phyloP scores from a whole-genome alignment of 148 eudicot species.

The Beta vulgaris region DNA sequence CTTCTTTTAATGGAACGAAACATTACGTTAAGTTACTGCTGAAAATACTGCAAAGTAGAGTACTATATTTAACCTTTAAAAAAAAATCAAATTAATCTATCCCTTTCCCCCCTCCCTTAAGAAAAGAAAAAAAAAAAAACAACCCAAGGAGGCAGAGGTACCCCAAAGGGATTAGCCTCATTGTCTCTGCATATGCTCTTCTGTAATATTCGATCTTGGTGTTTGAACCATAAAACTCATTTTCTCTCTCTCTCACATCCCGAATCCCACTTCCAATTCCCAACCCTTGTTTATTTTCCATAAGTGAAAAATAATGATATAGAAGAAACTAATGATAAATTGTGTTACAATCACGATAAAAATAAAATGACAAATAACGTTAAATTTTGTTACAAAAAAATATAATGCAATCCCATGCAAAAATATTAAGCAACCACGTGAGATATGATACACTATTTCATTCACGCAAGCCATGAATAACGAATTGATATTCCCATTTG shows the following conservation, averaged over 20 bases:
- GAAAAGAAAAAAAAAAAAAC: background rate
- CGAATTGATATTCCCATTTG: no score
- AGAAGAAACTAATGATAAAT: no score
- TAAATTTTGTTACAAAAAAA: no score
- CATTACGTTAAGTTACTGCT: no score
- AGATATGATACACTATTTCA: no score
- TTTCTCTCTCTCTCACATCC: background rate
- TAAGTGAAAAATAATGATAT: no score
- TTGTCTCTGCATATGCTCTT: background rate
- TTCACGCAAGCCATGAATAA: no score
- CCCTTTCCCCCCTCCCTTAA: background rate
- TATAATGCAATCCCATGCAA: no score
- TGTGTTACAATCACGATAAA: no score
- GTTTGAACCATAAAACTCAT: background rate
- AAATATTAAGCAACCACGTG: no score
- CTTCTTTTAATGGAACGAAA: slow-evolving; percentile 4
- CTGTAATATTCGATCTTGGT: slow-evolving; percentile 19
- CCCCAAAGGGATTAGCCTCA: slow-evolving; percentile 30
- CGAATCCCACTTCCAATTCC: background rate
- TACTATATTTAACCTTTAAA: slow-evolving; percentile 15
- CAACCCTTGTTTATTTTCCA: no score
- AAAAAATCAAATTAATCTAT: background rate
- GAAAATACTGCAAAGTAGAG: slow-evolving; percentile 30
- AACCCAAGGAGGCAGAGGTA: slow-evolving; percentile 16
- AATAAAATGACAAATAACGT: no score